Evolutionary conservation across 2,329 filamentous ascomycete species (phyloP), one percentile per base, ranked within the genome.

Genomic region (Calonectria multiphialidica): DNA sequence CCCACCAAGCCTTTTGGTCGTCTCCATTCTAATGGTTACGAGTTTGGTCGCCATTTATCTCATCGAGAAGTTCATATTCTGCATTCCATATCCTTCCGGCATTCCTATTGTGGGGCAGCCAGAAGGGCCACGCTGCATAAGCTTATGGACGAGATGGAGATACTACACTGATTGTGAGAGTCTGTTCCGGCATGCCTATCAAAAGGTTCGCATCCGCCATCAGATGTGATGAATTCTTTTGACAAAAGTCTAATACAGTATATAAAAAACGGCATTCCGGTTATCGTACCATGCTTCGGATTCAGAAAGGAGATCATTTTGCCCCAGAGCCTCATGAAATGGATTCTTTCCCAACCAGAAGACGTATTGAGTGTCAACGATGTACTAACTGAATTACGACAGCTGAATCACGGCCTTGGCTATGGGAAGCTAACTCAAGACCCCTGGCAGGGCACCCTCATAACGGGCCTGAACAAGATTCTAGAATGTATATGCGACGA

Each of bases 231-330:
- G 1, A 25, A 5, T 8, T 10, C 15, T 37, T 35, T 25, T 18
- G 21, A 37, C 21, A 42, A 7, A 65, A n/a, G 18, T 21, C 13
- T 12, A 30, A 21, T 18, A 1, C n/a, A 87, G 84, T 87, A 86
- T 70, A 77, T 80, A 28, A 87, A 87, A 57, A 81, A 82, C 18
- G 85, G 84, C n/a, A 80, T 81, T 40, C 77, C 84, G 0, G 86
- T 87, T 2, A 76, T 87, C 1, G 66, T 87, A 8, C 86, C 86
- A 0, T 83, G 84, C 6, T 77, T 86, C 8, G 84, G 82, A 2
- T 79, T 83, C 35, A 82, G 83, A 25, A 80, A 81, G 47, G 85
- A 87, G 71, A 75, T 87, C n/a, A 81, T 87, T 50, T 74, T 88
- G n/a, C 86, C 86, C 0, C 77, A 79, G 7, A 82, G 74, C 45